Evolutionary conservation across 2,329 filamentous ascomycete genomes (phyloP).

Genomic region (Trichoderma gracile): DNA sequence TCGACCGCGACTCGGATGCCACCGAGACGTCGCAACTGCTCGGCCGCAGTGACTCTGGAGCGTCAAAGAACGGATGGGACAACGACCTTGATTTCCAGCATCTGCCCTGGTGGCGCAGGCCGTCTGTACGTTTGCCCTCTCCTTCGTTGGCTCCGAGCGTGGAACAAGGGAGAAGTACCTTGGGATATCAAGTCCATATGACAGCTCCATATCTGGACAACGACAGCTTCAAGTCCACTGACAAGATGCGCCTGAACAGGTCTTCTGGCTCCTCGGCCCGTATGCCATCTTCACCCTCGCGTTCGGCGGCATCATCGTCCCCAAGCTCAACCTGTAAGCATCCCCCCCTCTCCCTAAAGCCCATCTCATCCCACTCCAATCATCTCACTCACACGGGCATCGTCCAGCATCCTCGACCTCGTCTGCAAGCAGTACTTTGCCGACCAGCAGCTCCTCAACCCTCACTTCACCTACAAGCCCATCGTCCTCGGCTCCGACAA

Average conservation of each 20-base stretch:
- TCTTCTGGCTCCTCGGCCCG: slow-evolving; percentile 80
- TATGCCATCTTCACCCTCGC: slow-evolving; percentile 82
- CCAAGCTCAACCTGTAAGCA: slow-evolving; percentile 75
- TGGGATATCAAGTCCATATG: background rate
- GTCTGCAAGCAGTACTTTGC: slow-evolving; percentile 82
- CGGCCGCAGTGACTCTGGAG: slow-evolving; percentile 31
- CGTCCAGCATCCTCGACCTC: slow-evolving; percentile 68
- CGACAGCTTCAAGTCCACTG: no score
- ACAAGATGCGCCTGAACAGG: slow-evolving; percentile 47
- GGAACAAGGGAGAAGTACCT: background rate
- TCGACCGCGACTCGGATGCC: slow-evolving; percentile 26
- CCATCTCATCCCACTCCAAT: background rate
- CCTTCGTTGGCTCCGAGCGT: background rate
- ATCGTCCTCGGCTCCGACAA: slow-evolving; percentile 70
- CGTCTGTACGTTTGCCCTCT: slow-evolving; percentile 52
- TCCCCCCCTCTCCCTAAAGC: background rate
- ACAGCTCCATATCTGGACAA: slow-evolving; percentile 2
- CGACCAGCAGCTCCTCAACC: slow-evolving; percentile 61
- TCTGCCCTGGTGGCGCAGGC: slow-evolving; percentile 62
- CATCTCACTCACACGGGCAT: background rate
- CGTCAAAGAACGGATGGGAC: slow-evolving; percentile 23
- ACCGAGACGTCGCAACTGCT: slow-evolving; percentile 46
- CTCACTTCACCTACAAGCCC: slow-evolving; percentile 61
- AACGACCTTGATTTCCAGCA: slow-evolving; percentile 56
- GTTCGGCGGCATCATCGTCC: slow-evolving; percentile 82